Evolutionary conservation across 768 basidiomycete species (phyloP).

Genomic region (Suillus ampliporus): DNA sequence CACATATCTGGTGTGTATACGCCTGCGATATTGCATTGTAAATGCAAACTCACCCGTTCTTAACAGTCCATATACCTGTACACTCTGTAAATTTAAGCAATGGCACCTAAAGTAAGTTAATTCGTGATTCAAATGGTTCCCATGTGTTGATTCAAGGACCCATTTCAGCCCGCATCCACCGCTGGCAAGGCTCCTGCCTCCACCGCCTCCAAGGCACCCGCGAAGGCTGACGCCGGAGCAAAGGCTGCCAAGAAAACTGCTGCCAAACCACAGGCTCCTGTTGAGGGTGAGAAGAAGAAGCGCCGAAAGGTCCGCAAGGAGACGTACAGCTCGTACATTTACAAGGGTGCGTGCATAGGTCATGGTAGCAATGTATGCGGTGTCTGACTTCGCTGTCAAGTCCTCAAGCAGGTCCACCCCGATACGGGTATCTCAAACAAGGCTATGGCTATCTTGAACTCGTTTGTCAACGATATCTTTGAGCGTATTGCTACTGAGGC

Average conservation of each 20-base stretch:
- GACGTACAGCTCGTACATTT: conserved; percentile 87
- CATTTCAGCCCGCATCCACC: conserved; percentile 45
- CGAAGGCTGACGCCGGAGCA: conserved; percentile 45
- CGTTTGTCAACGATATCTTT: conserved; percentile 86
- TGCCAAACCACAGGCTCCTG: conserved; percentile 55
- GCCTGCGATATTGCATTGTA: conserved; percentile 5
- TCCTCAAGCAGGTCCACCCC: conserved; percentile 91
- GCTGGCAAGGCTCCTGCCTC: conserved; percentile 51
- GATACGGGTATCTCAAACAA: conserved; percentile 95
- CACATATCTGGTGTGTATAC: conserved; percentile 30
- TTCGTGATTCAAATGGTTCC: background rate
- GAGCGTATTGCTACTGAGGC: conserved; percentile 80
- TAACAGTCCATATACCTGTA: conserved; percentile 38
- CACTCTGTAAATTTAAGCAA: conserved; percentile 35
- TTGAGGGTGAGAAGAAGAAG: conserved; percentile 79
- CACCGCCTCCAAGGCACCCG: conserved; percentile 65
- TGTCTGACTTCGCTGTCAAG: conserved; percentile 38
- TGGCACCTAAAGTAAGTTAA: conserved; percentile 44
- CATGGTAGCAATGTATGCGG: background rate
- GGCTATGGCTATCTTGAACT: conserved; percentile 84
- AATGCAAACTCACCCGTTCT: conserved; percentile 19
- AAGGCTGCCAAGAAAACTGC: conserved; percentile 68
- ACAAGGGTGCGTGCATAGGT: conserved; percentile 59
- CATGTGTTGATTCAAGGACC: conserved; percentile 21
- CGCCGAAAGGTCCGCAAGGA: conserved; percentile 81